Evolutionary conservation across 2,329 filamentous ascomycete genomes (phyloP), one percentile per base, ranked within the genome.

Genomic region (Cercospora zeina): DNA sequence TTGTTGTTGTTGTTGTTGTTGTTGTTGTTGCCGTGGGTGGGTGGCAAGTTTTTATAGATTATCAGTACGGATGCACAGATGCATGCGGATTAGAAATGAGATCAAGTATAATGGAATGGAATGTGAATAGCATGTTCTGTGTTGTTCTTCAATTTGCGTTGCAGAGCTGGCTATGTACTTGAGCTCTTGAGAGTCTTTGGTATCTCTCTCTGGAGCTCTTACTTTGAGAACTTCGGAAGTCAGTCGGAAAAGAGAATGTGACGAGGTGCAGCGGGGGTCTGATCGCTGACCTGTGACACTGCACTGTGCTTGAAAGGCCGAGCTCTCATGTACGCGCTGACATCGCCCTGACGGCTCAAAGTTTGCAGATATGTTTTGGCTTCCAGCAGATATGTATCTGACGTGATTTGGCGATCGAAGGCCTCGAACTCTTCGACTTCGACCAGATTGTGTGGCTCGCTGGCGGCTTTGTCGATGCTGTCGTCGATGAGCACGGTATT

Each of bases 401-500:
- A 69, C 54, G 42, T 77, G 73, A 3, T 78, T 73, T 33, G 74
- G 80, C 62, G 11, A 67, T 3, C 82, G 85, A 2, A 8, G 2
- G n/a, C 55, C 2, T 75, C 74, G 72, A 95, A 97, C 75, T 96
- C 91, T 0, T 92, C 90, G 21, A 97, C 83, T 67, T 87, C 80
- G 9, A 97, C 77, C 21, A 95, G 82, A 70, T 97, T 97, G 77
- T 85, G 85, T 0, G 95, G 95, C 75, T 99, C 91, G 59, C 84
- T 88, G 27, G 85, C 82, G 0, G 88, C 93, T 79, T 97, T 99
- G 71, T 93, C 83, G 1, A 77, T 70, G 31, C 88, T 90, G 77
- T 97, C 95, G 69, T 99, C 95, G 39, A 97, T 86, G 27, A 99
- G 81, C 6, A 97, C 83, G 0, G 95, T 97, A 75, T 97, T 96